phyloP scores from a whole-genome alignment of 768 basidiomycete species.

The Rhizopogon sp. region DNA sequence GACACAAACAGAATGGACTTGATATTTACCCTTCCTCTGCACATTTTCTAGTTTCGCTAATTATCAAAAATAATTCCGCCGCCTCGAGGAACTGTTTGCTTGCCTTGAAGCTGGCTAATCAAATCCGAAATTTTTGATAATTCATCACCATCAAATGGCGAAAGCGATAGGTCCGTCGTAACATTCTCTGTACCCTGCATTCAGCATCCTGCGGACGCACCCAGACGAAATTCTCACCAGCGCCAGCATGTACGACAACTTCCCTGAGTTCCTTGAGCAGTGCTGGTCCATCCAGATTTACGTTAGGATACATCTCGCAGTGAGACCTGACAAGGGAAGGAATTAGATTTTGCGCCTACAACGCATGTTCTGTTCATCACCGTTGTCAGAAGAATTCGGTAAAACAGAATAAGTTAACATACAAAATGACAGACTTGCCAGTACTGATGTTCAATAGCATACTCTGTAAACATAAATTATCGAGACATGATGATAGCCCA shows the following conservation, averaged over 20 bases:
- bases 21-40: neutral
- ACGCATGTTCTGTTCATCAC: neutral
- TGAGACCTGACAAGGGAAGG: conserved; percentile 5
- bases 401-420: neutral
- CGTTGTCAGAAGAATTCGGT: neutral
- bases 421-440: conserved; percentile 11
- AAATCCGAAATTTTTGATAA: conserved; percentile 5
- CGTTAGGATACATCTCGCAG: conserved; percentile 4
- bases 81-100: neutral
- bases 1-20: conserved; percentile 1
- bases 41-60: neutral
- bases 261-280: conserved; percentile 1
- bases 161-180: neutral
- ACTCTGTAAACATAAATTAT: conserved; percentile 7
- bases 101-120: conserved; percentile 3
- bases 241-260: conserved; percentile 2
- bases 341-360: neutral
- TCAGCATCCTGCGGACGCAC: neutral
- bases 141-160: conserved; percentile 6
- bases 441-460: conserved; percentile 15
- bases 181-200: neutral
- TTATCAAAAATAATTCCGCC: neutral
- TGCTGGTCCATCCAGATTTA: neutral
- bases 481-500: neutral
- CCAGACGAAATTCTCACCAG: conserved; percentile 14